phyloP scores from a whole-genome alignment of 768 basidiomycete genomes.

The Tephrocybe rancida region DNA sequence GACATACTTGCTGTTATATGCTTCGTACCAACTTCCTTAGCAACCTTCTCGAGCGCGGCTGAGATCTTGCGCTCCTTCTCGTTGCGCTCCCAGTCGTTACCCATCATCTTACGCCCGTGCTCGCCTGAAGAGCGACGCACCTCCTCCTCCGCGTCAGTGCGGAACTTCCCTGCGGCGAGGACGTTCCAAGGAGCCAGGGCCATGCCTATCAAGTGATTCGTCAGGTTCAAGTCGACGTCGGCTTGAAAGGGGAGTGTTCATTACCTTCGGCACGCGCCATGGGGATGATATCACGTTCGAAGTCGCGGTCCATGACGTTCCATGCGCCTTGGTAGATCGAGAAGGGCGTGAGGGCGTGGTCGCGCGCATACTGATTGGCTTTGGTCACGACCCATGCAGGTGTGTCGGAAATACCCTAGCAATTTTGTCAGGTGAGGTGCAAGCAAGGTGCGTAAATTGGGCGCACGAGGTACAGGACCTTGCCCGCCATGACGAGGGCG shows the following conservation, averaged over 20 bases:
- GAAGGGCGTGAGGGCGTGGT: constrained; percentile 13
- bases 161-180: constrained; percentile 39
- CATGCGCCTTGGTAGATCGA: constrained; percentile 11
- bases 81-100: constrained; percentile 33
- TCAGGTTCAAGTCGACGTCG: neutral
- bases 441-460: neutral
- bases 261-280: constrained; percentile 15
- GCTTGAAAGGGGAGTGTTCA: too few relatives aligned
- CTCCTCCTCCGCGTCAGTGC: constrained; percentile 45
- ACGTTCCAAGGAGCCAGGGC: constrained; percentile 27
- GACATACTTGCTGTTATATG: constrained; percentile 28
- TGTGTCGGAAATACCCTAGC: constrained; percentile 8
- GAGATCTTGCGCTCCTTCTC: constrained; percentile 33
- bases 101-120: constrained; percentile 19
- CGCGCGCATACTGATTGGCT: constrained; percentile 12
- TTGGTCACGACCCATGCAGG: constrained; percentile 9
- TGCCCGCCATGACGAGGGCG: constrained; percentile 49
- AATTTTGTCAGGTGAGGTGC: neutral
- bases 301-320: constrained; percentile 16
- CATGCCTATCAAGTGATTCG: constrained; percentile 15
- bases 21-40: constrained; percentile 35
- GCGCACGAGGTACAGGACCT: constrained; percentile 42
- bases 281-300: constrained; percentile 17
- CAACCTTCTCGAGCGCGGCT: constrained; percentile 38
- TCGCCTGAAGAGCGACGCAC: constrained; percentile 23